Conservation (phyloP, 805 yeast genomes). For the Wickerhamomyces subpelliculosus region DNA sequence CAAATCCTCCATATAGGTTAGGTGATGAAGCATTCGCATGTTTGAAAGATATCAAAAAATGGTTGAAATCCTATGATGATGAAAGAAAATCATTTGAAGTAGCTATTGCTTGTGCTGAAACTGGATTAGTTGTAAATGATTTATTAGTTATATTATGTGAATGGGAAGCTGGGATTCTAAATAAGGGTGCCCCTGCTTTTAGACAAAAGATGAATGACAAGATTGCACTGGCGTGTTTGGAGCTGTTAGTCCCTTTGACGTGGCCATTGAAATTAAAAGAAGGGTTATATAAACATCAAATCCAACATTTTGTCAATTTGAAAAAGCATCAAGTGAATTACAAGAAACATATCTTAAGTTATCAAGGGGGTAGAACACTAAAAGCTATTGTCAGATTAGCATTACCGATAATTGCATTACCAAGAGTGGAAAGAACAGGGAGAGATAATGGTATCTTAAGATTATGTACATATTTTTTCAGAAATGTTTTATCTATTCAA, state of each 20-base stretch:
- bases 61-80: constrained; percentile 84
- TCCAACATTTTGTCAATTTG: constrained; percentile 49
- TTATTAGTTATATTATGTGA: constrained; percentile 65
- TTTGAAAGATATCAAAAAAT: constrained; percentile 77
- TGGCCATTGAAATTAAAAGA: constrained; percentile 76
- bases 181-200: background rate
- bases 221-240: constrained; percentile 66
- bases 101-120: constrained; percentile 80
- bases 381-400: constrained; percentile 66
- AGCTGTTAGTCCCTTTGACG: constrained; percentile 74
- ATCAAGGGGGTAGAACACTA: constrained; percentile 53
- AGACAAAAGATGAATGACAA: constrained; percentile 37
- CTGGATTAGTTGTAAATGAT: constrained; percentile 67
- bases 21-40: constrained; percentile 79
- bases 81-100: constrained; percentile 65
- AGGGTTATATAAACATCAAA: constrained; percentile 41
- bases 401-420: constrained; percentile 47
- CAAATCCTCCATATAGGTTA: constrained; percentile 55
- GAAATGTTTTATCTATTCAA: constrained; percentile 74
- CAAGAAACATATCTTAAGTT: constrained; percentile 58
- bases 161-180: constrained; percentile 46
- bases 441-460: constrained; percentile 70
- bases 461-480: constrained; percentile 63
- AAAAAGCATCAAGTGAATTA: constrained; percentile 63
- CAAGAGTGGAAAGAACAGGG: constrained; percentile 49